Evolutionary conservation across 805 yeast species (phyloP).

Genomic region (Monosporozyma servazzii): DNA sequence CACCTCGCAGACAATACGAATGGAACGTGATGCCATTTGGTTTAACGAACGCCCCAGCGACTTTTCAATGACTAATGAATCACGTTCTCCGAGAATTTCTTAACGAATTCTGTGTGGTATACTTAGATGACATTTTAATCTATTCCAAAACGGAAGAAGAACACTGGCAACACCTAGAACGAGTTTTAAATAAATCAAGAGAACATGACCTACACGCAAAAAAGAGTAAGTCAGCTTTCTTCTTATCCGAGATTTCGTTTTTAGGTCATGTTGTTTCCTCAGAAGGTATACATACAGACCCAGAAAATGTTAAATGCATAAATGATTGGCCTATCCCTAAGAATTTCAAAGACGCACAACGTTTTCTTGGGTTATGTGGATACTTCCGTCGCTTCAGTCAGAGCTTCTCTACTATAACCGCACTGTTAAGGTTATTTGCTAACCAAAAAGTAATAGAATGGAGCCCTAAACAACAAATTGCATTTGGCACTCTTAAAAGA

Average conservation of each 20-base stretch:
- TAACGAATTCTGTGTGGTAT: not conserved
- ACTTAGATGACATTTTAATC: slow-evolving; percentile 3
- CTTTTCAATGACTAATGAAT: slow-evolving; percentile 1
- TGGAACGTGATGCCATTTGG: slow-evolving; percentile 6
- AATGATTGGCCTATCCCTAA: not conserved
- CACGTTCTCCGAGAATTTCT: not conserved
- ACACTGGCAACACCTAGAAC: not conserved
- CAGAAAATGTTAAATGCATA: not conserved
- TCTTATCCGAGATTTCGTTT: not conserved
- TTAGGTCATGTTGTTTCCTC: not conserved
- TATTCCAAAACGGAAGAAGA: not conserved
- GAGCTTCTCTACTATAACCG: too few species aligned
- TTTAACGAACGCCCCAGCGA: slow-evolving; percentile 2
- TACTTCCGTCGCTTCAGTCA: too few species aligned
- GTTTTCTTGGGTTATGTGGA: not conserved
- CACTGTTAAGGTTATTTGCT: too few species aligned
- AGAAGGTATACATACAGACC: not conserved
- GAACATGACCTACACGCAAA: not conserved
- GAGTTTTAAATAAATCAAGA: not conserved
- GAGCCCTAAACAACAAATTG: too few species aligned
- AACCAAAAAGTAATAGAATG: too few species aligned
- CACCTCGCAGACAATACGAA: not conserved
- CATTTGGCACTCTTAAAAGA: too few species aligned
- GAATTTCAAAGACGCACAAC: not conserved
- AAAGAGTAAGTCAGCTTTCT: not conserved